Evolutionary conservation across 2,329 filamentous ascomycete species (phyloP).

Genomic region (Penicillium hesseltinei): DNA sequence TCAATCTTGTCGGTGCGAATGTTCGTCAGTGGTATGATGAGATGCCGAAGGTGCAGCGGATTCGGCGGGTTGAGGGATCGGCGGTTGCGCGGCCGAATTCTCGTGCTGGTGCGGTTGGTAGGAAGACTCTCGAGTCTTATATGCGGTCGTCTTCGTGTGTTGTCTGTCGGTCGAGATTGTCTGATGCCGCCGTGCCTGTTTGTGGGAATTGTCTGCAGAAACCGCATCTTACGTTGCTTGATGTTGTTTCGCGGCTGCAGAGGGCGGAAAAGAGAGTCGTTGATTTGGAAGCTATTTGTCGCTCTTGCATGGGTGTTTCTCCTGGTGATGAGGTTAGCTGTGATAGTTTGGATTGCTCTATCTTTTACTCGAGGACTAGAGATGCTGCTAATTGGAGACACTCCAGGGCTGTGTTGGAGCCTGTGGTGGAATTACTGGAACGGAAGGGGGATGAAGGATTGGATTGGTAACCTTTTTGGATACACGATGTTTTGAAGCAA

Average conservation of each 20-base stretch:
- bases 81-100: conserved; percentile 23
- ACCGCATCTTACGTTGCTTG: conserved; percentile 59
- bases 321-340: conserved; percentile 77
- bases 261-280: conserved; percentile 62
- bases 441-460: conserved; percentile 33
- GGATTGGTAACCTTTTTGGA: conserved; percentile 34
- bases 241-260: conserved; percentile 62
- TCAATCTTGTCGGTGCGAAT: conserved; percentile 92
- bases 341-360: conserved; percentile 87
- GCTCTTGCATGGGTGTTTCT: conserved; percentile 71
- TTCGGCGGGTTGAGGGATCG: conserved; percentile 59
- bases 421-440: conserved; percentile 39
- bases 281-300: conserved; percentile 70
- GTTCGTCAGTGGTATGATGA: conserved; percentile 91
- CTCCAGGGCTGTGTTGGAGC: conserved; percentile 36
- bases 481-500: not conserved
- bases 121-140: conserved; percentile 88
- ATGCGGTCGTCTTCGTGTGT: conserved; percentile 78
- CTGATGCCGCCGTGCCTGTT: conserved; percentile 44
- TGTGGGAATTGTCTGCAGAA: conserved; percentile 38
- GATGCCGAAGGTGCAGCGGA: conserved; percentile 85
- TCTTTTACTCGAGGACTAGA: conserved; percentile 66
- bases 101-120: conserved; percentile 34
- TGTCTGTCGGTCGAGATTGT: conserved; percentile 65
- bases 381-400: conserved; percentile 38